These are phyloP conservation scores for Periconia sp. DNA, from an alignment of 2,329 filamentous ascomycete species.

Conservation along the genomic window DNA sequence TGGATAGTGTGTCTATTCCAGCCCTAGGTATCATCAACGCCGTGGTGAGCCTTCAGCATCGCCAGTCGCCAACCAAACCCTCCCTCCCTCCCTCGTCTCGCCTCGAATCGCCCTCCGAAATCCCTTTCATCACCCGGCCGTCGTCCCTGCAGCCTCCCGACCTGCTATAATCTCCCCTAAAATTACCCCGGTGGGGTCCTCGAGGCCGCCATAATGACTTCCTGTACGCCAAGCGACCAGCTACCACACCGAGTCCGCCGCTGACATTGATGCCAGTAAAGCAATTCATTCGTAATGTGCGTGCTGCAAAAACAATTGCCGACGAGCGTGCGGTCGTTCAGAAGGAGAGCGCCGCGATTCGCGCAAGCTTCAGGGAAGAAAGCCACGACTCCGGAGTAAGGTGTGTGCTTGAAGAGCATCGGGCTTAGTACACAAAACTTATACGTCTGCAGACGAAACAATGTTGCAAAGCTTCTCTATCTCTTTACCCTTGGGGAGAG, in stretches of 20 bases:
- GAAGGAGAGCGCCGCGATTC: constrained; percentile 96
- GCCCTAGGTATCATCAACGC: neutral
- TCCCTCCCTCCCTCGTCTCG: neutral
- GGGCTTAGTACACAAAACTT: constrained; percentile 17
- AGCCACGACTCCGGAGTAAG: constrained; percentile 87
- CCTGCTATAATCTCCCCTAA: constrained; percentile 15
- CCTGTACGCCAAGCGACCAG: constrained; percentile 50
- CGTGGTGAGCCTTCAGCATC: neutral
- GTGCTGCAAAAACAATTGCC: constrained; percentile 97
- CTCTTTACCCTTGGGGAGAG: constrained; percentile 96
- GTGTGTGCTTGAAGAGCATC: constrained; percentile 53
- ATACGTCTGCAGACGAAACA: constrained; percentile 74
- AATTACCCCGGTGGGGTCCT: constrained; percentile 49
- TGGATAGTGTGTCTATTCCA: neutral
- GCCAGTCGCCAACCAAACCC: neutral
- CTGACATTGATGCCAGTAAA: constrained; percentile 68
- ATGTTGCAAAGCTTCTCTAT: constrained; percentile 97
- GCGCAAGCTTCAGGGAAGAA: constrained; percentile 96
- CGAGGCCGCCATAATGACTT: constrained; percentile 58
- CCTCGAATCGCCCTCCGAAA: neutral
- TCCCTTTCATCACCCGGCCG: neutral
- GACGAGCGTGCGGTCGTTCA: constrained; percentile 98
- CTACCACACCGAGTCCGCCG: constrained; percentile 23
- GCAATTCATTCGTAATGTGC: constrained; percentile 99
- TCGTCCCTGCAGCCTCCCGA: constrained; percentile 5